These are phyloP conservation scores for Phanerochaete sordida DNA, from an alignment of 768 basidiomycete genomes.

Conservation along the genomic window DNA sequence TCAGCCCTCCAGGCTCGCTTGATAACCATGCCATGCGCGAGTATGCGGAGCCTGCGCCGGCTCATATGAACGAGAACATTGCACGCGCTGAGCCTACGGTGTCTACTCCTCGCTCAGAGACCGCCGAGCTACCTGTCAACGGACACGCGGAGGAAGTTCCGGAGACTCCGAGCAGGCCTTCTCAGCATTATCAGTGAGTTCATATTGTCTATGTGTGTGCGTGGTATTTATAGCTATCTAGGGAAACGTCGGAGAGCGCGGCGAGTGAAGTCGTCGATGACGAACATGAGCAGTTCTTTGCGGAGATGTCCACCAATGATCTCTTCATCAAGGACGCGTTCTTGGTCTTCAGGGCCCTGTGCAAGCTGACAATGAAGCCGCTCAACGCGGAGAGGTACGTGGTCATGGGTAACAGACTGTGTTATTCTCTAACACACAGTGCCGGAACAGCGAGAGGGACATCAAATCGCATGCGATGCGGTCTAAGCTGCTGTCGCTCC, in stretches of 20 bases:
- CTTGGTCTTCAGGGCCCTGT: conserved; percentile 93
- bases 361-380: conserved; percentile 98
- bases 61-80: conserved; percentile 7
- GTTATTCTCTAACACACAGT: conserved; percentile 12
- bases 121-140: conserved; percentile 3
- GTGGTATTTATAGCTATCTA: background rate
- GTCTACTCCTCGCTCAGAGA: conserved; percentile 5
- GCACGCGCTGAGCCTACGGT: background rate
- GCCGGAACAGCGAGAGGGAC: conserved; percentile 76
- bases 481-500: conserved; percentile 90
- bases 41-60: conserved; percentile 10
- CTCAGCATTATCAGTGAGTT: conserved; percentile 15
- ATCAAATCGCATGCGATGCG: conserved; percentile 96
- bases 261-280: conserved; percentile 13
- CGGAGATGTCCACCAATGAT: conserved; percentile 72
- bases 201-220: background rate
- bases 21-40: background rate
- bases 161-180: background rate
- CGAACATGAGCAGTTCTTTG: conserved; percentile 21
- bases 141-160: background rate
- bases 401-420: background rate
- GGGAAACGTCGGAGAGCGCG: conserved; percentile 15
- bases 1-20: conserved; percentile 6
- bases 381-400: conserved; percentile 84
- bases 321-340: conserved; percentile 97